Evolutionary conservation across 345 rosid species (phyloP).

Genomic region (Fremontodendron californicum): DNA sequence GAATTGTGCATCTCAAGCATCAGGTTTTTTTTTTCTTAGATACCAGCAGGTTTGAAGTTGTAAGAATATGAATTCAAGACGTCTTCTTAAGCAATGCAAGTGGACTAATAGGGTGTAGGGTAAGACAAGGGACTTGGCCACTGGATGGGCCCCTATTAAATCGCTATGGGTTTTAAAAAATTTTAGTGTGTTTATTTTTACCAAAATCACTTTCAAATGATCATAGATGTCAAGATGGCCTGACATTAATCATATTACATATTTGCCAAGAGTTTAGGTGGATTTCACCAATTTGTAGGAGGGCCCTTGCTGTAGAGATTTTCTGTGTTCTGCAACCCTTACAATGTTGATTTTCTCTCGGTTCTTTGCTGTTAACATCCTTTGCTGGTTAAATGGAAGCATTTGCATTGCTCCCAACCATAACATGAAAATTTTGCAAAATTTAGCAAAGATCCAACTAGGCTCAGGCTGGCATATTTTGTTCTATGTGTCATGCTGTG

Average conservation of each 20-base stretch:
- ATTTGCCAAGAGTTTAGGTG: not conserved
- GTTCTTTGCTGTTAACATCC: slow-evolving; percentile 2
- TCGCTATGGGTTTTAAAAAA: not conserved
- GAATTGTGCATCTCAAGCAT: slow-evolving; percentile 15
- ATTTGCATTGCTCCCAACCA: not conserved
- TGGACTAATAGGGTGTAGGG: not conserved
- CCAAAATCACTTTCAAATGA: not conserved
- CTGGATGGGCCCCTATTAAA: not conserved
- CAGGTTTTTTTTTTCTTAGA: not conserved
- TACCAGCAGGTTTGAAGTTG: not conserved
- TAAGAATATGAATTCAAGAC: not conserved
- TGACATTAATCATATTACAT: not conserved
- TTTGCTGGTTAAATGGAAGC: not conserved
- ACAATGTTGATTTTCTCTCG: not conserved
- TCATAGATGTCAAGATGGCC: not conserved
- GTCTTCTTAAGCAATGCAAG: not conserved
- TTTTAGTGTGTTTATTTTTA: not conserved
- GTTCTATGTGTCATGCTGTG: not conserved
- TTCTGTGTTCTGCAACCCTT: not conserved
- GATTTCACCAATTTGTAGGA: not conserved
- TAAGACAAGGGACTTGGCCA: not conserved
- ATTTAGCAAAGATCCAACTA: not conserved
- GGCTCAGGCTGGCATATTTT: not conserved
- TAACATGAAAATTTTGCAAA: not conserved
- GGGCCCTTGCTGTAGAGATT: not conserved